phyloP scores from a whole-genome alignment of 305 asterid species.

The Fraxinus ornus region DNA sequence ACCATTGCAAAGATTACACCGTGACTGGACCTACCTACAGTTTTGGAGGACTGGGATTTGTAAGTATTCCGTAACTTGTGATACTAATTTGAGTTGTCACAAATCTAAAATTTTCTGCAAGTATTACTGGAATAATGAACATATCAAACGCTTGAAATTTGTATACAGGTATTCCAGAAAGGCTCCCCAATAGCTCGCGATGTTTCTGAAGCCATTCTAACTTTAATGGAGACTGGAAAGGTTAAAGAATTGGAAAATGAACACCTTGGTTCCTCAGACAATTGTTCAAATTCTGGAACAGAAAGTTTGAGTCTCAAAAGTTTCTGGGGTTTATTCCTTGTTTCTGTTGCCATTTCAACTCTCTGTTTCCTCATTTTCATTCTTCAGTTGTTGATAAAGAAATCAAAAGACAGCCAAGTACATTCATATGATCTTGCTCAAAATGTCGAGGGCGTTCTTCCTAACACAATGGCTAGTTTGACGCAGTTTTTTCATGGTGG shows the following conservation, averaged over 20 bases:
- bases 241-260: slow-evolving; percentile 13
- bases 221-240: slow-evolving; percentile 28
- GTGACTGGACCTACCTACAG: slow-evolving; percentile 28
- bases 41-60: slow-evolving; percentile 45
- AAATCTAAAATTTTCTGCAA: neutral
- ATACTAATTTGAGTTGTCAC: neutral
- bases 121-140: neutral
- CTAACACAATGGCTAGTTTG: neutral
- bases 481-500: neutral
- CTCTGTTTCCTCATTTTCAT: slow-evolving; percentile 27
- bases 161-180: neutral
- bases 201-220: slow-evolving; percentile 39
- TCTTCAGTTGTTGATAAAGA: slow-evolving; percentile 2
- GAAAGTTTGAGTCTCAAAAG: slow-evolving; percentile 31
- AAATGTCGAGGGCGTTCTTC: neutral
- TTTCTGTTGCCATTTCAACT: slow-evolving; percentile 30
- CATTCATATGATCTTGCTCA: neutral
- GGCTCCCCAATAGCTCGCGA: neutral
- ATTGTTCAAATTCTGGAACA: slow-evolving; percentile 21
- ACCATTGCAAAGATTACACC: slow-evolving; percentile 32
- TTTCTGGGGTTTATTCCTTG: slow-evolving; percentile 40
- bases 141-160: neutral
- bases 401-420: neutral
- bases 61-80: slow-evolving; percentile 9
- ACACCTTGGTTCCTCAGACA: slow-evolving; percentile 19